Base-by-base conservation (phyloP, 192 early-diverging fungal species). In the Gigaspora rosea region DNA sequence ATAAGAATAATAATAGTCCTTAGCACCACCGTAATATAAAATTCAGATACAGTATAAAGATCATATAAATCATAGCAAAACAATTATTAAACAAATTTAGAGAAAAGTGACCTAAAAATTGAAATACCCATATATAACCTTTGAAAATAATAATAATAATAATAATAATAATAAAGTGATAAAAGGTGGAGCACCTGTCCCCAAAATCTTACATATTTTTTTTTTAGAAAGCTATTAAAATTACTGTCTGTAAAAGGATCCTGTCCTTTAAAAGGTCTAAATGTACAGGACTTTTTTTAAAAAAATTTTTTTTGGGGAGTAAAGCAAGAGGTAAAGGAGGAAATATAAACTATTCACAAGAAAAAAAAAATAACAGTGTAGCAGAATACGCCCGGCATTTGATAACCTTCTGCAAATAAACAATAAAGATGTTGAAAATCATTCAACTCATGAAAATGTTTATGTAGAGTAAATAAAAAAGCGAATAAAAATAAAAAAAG, bases 161-260 rank as follows among this genome's bases (percentile, higher is more conserved):
- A 41, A 66, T 41, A 66, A 66, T 46, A 64, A 35, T 56, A 56
- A 56, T 33, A 35, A 16, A 64, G 16, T 35, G 33, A 64, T 33
- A 66, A 66, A 47, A 10, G 64, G 69, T 71, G 69, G 69, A 71
- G 69, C 69, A 51, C 69, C 69, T 71, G 69, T 71, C 69, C 69
- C 69, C 69, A 71, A 71, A 71, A 71, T 32, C 27, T 69, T 22
- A 11, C 22, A 27, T 12, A 50, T 27, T 27, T 27, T 27, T 71
- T 54, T 71, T 52, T 70, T 70, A 33, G 27, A 51, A 35, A 71
- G 50, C 69, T 32, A 71, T 52, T 71, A 71, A 71, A 50, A 71
- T 35, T 20, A 49, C 47, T 71, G 27, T 49, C 47, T 71, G 27
- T 49, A 71, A 54, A 49, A 54, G 47, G 47, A 22, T 49, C 49